phyloP scores from a whole-genome alignment of 306 rosid species.

The Prinsepia uniflora region DNA sequence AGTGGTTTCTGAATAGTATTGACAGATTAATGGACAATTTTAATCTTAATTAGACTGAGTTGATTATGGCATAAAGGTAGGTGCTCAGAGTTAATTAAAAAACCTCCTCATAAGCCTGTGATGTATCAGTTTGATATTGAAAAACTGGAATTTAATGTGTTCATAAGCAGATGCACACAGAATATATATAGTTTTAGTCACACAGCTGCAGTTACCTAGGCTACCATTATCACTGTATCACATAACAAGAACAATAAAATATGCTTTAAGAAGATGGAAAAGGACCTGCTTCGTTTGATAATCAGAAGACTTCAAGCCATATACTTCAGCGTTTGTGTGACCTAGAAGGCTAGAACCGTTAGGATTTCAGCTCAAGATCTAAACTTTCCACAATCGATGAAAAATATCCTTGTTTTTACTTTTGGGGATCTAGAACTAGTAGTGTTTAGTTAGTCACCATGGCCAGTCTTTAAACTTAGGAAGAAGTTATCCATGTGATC shows the following conservation, averaged over 20 bases:
- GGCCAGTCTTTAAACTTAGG: too few species aligned
- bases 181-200: not conserved
- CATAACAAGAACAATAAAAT: constrained; percentile 5
- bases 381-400: not conserved
- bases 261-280: constrained; percentile 6
- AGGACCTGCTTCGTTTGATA: not conserved
- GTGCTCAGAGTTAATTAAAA: constrained; percentile 6
- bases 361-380: constrained; percentile 6
- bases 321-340: constrained; percentile 2
- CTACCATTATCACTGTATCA: not conserved
- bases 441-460: too few species aligned
- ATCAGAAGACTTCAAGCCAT: constrained; percentile 1
- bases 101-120: not conserved
- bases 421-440: not conserved
- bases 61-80: constrained; percentile 16
- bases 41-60: constrained; percentile 2
- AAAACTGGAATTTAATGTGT: constrained; percentile 8
- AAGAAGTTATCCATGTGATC: constrained; percentile 48
- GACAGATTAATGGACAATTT: constrained; percentile 17
- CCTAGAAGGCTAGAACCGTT: not conserved
- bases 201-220: constrained; percentile 17
- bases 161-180: not conserved
- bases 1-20: constrained; percentile 14
- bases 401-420: not conserved
- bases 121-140: not conserved